Evolutionary conservation across 2,329 filamentous ascomycete species (phyloP).

Genomic region (Pestalotiopsis sp.): DNA sequence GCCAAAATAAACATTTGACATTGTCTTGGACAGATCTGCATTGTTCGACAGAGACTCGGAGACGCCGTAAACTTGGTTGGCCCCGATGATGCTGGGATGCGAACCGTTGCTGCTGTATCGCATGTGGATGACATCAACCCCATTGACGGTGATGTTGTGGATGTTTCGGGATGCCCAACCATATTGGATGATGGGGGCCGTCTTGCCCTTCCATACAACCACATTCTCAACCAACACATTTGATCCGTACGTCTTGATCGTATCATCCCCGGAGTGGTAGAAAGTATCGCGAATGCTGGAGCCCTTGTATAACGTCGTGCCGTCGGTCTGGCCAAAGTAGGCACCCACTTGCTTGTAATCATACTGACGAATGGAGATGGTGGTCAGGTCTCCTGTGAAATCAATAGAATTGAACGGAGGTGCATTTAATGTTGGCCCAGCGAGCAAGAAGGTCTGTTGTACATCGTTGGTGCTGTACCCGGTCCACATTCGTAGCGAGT

Average conservation of each 20-base stretch:
- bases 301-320: constrained; percentile 35
- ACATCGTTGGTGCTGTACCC: constrained; percentile 21
- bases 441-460: constrained; percentile 27
- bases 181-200: constrained; percentile 36
- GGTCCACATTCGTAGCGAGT: constrained; percentile 33
- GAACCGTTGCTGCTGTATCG: constrained; percentile 22
- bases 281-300: constrained; percentile 33
- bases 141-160: constrained; percentile 27
- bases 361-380: constrained; percentile 24
- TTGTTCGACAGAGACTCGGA: constrained; percentile 13
- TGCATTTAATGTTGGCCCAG: constrained; percentile 33
- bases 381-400: constrained; percentile 20
- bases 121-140: constrained; percentile 30
- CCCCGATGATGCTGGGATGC: constrained; percentile 25
- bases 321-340: constrained; percentile 39
- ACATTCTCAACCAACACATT: constrained; percentile 25
- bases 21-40: constrained; percentile 15
- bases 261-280: constrained; percentile 38
- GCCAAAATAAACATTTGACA: constrained; percentile 17
- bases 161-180: constrained; percentile 35
- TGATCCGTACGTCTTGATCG: constrained; percentile 38
- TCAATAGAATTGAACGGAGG: constrained; percentile 42
- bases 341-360: constrained; percentile 43
- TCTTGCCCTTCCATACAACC: constrained; percentile 33
- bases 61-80: constrained; percentile 21